Evolutionary conservation across 2,329 filamentous ascomycete species (phyloP).

Genomic region (Penicillium sp.): DNA sequence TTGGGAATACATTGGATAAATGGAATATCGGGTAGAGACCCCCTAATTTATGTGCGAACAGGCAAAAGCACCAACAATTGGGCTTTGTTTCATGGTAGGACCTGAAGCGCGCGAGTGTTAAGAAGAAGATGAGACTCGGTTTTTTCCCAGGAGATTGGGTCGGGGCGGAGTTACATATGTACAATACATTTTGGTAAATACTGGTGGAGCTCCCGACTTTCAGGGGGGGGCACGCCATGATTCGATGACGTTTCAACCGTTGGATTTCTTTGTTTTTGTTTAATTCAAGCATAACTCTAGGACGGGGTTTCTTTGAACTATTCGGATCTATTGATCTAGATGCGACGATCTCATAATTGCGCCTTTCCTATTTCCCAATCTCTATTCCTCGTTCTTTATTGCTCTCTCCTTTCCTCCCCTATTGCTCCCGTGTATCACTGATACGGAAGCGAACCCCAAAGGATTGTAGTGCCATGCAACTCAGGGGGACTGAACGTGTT

Average conservation of each 20-base stretch:
- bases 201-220: conserved; percentile 4
- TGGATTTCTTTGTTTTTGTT: not conserved
- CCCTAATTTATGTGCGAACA: conserved; percentile 10
- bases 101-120: not conserved
- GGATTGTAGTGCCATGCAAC: conserved; percentile 1
- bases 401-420: not conserved
- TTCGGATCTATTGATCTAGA: not conserved
- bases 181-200: not conserved
- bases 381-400: too few species aligned
- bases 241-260: conserved; percentile 9
- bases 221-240: conserved; percentile 9
- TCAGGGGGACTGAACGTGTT: conserved; percentile 20
- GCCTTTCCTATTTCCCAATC: not conserved
- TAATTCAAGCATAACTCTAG: not conserved
- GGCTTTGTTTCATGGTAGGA: conserved; percentile 22
- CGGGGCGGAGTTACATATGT: conserved; percentile 11
- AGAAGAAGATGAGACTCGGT: not conserved
- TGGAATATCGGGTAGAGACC: not conserved
- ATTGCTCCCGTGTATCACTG: conserved; percentile 1
- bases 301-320: not conserved
- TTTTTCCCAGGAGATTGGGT: conserved; percentile 9
- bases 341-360: not conserved
- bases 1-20: conserved; percentile 5
- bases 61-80: conserved; percentile 9
- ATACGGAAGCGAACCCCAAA: conserved; percentile 14